Base-by-base conservation (phyloP, 2,329 filamentous ascomycete species). In the Apiospora malaysiana region DNA sequence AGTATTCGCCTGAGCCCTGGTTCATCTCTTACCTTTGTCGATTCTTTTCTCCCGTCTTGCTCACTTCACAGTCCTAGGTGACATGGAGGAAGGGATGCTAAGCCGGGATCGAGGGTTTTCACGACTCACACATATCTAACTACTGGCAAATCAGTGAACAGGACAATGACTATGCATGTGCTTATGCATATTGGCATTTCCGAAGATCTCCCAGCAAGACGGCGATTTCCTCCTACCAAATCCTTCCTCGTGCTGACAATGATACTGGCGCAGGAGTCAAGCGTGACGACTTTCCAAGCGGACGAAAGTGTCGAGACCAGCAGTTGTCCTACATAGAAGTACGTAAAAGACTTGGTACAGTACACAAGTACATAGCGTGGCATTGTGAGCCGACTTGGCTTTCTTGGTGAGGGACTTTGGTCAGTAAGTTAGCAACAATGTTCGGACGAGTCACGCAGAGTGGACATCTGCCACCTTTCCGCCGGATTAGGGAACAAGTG, bases 391-490 rank as follows among this genome's bases (percentile, higher is more conserved):
- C 42, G 12, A 16, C 27, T 59, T 59, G 27, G 9, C 32, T 21
- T 37, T 4, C 25, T 56, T 32, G 7, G 14, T 32, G 16, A 59
- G 51, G 51, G 27, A 21, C 27, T n/a, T 21, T 32, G 25, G 6
- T 7, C 16, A 37, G 7, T 16, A 1, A 12, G 12, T 7, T 6
- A 21, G 7, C 16, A 2, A 12, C 56, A 14, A n/a, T 8, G 18
- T 40, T 63, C 56, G 21, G 56, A 40, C 56, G 56, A 63, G 27
- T 63, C 56, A 63, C n/a, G 32, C 56, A 23, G 23, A 63, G 18
- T 40, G 27, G 51, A 18, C 51, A n/a, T 9, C 6, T 56, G 49
- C 49, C 49, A 56, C 14, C 8, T n/a, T n/a, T 8, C 25, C 27
- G 16, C 8, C 16, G n/a, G 18, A 21, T n/a, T 37, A 3, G 27